Percentiles rank a stretch among this genome's conserved stretches.
Evolutionary conservation across 2,329 filamentous ascomycete species (phyloP).

Genomic region (Colletotrichum sp.): DNA sequence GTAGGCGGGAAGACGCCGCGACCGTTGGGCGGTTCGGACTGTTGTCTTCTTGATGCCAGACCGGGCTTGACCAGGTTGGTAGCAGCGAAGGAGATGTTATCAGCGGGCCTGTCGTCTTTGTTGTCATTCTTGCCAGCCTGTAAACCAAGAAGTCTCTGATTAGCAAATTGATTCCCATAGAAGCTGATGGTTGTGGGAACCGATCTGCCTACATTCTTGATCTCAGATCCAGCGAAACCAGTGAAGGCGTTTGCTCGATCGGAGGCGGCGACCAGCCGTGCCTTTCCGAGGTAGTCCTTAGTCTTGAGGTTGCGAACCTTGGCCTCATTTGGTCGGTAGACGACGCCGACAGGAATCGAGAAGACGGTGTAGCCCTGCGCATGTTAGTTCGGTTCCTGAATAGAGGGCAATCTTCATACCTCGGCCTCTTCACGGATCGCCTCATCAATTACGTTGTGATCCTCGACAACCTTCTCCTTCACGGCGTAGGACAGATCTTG

Average conservation of each 20-base stretch:
- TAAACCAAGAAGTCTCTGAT: conserved; percentile 25
- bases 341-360: conserved; percentile 93
- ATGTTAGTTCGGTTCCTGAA: not conserved
- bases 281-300: conserved; percentile 97
- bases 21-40: conserved; percentile 78
- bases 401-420: conserved; percentile 52
- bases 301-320: conserved; percentile 98
- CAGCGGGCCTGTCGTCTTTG: conserved; percentile 80
- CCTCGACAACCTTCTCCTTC: conserved; percentile 94
- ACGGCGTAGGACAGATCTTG: conserved; percentile 89
- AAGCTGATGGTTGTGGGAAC: not conserved
- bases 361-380: conserved; percentile 90
- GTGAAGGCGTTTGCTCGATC: conserved; percentile 83
- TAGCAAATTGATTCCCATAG: conserved; percentile 20
- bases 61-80: conserved; percentile 92
- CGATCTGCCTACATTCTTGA: conserved; percentile 67
- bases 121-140: conserved; percentile 58
- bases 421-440: conserved; percentile 93
- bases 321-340: conserved; percentile 95
- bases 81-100: conserved; percentile 89
- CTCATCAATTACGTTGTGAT: conserved; percentile 98
- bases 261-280: conserved; percentile 88
- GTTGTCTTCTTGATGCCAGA: conserved; percentile 79
- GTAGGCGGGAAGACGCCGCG: conserved; percentile 95
- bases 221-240: conserved; percentile 79